phyloP scores from a whole-genome alignment of 2,329 filamentous ascomycete species.

The Rutstroemia sp. region DNA sequence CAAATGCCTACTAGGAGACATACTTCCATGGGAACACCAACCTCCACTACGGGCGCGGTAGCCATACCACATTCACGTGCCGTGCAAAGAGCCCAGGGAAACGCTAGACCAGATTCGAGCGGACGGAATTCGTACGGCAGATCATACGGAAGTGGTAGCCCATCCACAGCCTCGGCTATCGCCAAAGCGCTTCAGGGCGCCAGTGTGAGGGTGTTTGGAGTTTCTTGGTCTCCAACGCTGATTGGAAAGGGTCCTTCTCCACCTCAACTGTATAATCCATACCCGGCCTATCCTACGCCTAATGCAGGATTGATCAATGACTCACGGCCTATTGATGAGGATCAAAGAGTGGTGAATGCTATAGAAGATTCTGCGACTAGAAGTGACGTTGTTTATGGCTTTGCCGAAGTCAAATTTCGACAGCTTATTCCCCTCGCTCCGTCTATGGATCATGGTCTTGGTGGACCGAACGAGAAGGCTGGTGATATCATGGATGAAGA shows the following conservation, averaged over 20 bases:
- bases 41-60: constrained; percentile 61
- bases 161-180: constrained; percentile 82
- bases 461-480: constrained; percentile 51
- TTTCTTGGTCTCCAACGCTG: constrained; percentile 59
- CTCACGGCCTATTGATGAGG: constrained; percentile 67
- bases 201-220: constrained; percentile 65
- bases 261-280: constrained; percentile 69
- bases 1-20: constrained; percentile 60
- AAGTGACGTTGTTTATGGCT: constrained; percentile 94
- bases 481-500: constrained; percentile 54
- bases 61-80: constrained; percentile 60
- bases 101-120: constrained; percentile 46
- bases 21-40: constrained; percentile 68
- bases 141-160: constrained; percentile 36
- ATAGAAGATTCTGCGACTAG: constrained; percentile 90
- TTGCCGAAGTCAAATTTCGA: constrained; percentile 97
- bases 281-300: constrained; percentile 74
- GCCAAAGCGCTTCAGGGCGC: constrained; percentile 94
- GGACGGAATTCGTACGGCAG: constrained; percentile 75
- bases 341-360: constrained; percentile 65
- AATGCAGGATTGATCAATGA: constrained; percentile 59
- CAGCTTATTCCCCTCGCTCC: constrained; percentile 88
- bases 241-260: constrained; percentile 60
- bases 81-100: constrained; percentile 65
- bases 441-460: constrained; percentile 64